Evolutionary conservation across 2,329 filamentous ascomycete genomes (phyloP).

Genomic region (Talaromyces verruculosus): DNA sequence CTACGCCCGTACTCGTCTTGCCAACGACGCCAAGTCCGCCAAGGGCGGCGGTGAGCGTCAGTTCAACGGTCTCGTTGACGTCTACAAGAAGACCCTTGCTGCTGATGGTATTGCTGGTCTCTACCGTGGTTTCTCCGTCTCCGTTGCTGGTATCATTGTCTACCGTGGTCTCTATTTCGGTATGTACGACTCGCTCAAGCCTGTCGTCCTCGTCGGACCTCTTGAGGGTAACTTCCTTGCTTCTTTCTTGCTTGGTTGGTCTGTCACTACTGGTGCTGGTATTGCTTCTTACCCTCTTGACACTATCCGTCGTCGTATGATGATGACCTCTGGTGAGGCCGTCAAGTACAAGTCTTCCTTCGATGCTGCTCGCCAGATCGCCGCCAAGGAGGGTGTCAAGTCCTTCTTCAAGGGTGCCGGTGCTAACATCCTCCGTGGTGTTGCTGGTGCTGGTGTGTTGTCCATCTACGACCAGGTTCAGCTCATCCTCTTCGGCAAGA

Average conservation of each 20-base stretch:
- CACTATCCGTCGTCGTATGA: constrained; percentile 99
- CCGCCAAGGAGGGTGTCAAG: constrained; percentile 93
- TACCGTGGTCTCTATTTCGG: constrained; percentile 99
- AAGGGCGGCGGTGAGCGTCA: constrained; percentile 94
- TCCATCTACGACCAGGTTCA: constrained; percentile 99
- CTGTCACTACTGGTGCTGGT: constrained; percentile 99
- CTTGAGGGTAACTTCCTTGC: constrained; percentile 99
- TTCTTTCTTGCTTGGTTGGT: constrained; percentile 98
- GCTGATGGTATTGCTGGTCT: constrained; percentile 99
- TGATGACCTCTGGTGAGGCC: constrained; percentile 97
- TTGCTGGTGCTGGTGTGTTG: constrained; percentile 99
- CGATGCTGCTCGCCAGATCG: constrained; percentile 93
- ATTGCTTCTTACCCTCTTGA: constrained; percentile 99
- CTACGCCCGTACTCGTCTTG: constrained; percentile 99
- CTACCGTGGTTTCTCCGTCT: constrained; percentile 99
- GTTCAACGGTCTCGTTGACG: constrained; percentile 99
- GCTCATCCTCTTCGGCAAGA: constrained; percentile 99
- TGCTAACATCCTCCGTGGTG: constrained; percentile 99
- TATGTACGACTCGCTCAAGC: constrained; percentile 99
- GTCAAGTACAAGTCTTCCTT: constrained; percentile 99
- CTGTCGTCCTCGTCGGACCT: constrained; percentile 84
- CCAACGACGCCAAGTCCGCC: constrained; percentile 99
- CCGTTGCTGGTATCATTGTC: constrained; percentile 97
- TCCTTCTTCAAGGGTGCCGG: constrained; percentile 99
- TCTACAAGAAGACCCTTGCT: constrained; percentile 99